A percentile compares a stretch with the other conserved stretches of the same genome.
Conservation (phyloP, 108 stramenopile species). For the Cyclotella sp. region DNA sequence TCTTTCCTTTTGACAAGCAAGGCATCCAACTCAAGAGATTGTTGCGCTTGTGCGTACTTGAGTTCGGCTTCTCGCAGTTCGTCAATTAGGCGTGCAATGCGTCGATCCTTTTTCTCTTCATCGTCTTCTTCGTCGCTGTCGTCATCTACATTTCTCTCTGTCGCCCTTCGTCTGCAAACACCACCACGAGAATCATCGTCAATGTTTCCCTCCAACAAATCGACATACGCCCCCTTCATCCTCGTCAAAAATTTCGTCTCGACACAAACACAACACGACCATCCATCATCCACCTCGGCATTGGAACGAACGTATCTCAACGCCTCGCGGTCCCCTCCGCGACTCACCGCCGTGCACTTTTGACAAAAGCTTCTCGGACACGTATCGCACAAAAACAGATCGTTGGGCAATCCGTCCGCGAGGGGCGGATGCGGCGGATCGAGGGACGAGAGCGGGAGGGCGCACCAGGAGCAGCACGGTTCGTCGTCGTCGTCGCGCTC, state of each 20-base stretch:
- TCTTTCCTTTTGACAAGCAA: constrained; percentile 4
- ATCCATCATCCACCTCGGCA: constrained; percentile 17
- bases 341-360: constrained; percentile 32
- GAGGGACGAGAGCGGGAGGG: constrained; percentile 19
- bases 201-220: no score
- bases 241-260: constrained; percentile 37
- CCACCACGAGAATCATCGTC: no score
- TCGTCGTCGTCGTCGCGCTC: constrained; percentile 12
- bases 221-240: constrained; percentile 18
- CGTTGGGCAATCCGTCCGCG: constrained; percentile 13
- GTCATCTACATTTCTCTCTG: no score
- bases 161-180: not conserved
- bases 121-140: not conserved
- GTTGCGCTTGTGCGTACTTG: constrained; percentile 7
- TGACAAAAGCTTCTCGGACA: constrained; percentile 60
- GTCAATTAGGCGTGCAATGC: constrained; percentile 23
- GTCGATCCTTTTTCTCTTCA: no score
- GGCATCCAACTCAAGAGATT: constrained; percentile 15
- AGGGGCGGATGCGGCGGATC: constrained; percentile 13
- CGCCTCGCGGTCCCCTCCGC: constrained; percentile 28
- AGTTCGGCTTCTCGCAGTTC: constrained; percentile 18
- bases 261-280: constrained; percentile 51
- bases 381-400: constrained; percentile 51
- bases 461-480: constrained; percentile 50
- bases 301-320: constrained; percentile 12